Evolutionary conservation across 352 stramenopile species (phyloP).

Genomic region (Phytophthora citricola): DNA sequence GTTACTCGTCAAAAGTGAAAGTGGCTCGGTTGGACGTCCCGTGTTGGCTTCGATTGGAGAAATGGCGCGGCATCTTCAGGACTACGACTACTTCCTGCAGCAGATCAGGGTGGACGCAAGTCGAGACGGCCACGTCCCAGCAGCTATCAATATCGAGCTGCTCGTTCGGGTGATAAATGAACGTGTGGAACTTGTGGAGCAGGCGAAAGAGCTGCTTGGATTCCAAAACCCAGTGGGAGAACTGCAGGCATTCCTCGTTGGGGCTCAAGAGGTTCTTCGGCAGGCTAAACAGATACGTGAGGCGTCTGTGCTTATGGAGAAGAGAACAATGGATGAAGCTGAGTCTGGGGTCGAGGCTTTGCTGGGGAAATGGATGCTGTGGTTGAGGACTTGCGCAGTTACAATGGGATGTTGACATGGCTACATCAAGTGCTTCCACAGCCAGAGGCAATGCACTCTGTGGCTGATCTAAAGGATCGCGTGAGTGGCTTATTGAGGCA

Average conservation of each 20-base stretch:
- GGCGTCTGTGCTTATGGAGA: constrained; percentile 3
- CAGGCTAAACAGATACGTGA: constrained; percentile 32
- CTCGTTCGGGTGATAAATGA: constrained; percentile 48
- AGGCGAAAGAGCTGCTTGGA: constrained; percentile 34
- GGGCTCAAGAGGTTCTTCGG: constrained; percentile 25
- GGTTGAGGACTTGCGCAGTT: constrained; percentile 34
- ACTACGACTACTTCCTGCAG: constrained; percentile 64
- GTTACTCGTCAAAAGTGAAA: constrained; percentile 21
- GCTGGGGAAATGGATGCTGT: constrained; percentile 37
- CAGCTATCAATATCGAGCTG: constrained; percentile 39
- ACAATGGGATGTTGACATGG: constrained; percentile 32
- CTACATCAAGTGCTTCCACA: constrained; percentile 42
- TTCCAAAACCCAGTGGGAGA: constrained; percentile 41
- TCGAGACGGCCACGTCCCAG: constrained; percentile 11
- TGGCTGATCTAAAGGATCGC: constrained; percentile 38
- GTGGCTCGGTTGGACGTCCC: constrained; percentile 34
- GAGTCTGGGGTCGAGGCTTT: constrained; percentile 14
- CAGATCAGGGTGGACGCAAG: constrained; percentile 34
- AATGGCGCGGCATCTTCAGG: constrained; percentile 62
- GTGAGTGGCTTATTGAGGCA: constrained; percentile 34
- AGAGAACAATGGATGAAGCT: not conserved
- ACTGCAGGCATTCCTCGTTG: constrained; percentile 39
- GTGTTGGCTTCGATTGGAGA: constrained; percentile 60
- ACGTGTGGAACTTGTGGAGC: constrained; percentile 40
- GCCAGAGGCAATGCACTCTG: constrained; percentile 24